Evolutionary conservation across 148 eudicot genomes (phyloP).

Genomic region (Arctostaphylos glauca): DNA sequence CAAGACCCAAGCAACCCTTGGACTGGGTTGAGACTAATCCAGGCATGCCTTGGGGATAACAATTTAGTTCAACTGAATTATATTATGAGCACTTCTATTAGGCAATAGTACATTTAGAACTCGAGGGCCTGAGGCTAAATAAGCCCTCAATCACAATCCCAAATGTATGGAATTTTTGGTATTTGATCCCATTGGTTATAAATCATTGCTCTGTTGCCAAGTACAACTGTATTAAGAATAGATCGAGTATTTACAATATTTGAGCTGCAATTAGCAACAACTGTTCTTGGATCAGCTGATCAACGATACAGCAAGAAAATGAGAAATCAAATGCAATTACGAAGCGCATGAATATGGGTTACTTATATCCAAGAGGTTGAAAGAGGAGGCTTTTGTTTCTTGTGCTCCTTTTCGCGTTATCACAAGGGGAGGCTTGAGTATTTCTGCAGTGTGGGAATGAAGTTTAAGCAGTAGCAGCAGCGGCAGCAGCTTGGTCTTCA

Average conservation of each 20-base stretch:
- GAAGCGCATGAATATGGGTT: too few species aligned
- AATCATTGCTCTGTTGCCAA: background rate
- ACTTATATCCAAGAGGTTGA: too few species aligned
- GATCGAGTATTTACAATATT: background rate
- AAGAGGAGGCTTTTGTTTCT: conserved; percentile 3
- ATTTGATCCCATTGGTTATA: too few species aligned
- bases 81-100: too few species aligned
- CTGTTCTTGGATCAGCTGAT: conserved; percentile 18
- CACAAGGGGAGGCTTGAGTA: conserved; percentile 3
- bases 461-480: conserved; percentile 75
- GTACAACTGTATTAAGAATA: background rate
- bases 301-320: background rate
- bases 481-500: conserved; percentile 82
- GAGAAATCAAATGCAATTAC: background rate
- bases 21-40: too few species aligned
- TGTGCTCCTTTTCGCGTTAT: background rate
- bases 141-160: too few species aligned
- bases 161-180: too few species aligned
- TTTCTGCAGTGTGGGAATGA: background rate
- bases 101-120: too few species aligned
- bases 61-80: too few species aligned
- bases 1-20: too few species aligned
- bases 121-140: too few species aligned
- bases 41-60: too few species aligned
- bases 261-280: conserved; percentile 13